Evolutionary conservation across 768 basidiomycete genomes (phyloP).

Genomic region (Mrakia blollopis): DNA sequence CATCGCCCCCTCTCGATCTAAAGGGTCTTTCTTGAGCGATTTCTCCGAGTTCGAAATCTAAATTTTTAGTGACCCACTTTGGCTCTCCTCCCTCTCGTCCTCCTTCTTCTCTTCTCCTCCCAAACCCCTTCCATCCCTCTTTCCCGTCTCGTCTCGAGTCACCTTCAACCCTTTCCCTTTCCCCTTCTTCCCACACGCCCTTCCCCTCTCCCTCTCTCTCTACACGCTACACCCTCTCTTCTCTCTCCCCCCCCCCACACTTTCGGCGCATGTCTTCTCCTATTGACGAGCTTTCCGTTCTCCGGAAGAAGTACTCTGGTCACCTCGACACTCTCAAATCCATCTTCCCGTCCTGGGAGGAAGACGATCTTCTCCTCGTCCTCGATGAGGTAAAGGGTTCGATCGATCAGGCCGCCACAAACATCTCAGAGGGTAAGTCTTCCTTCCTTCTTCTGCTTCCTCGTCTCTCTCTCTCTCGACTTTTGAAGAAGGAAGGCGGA

Average conservation of each 20-base stretch:
- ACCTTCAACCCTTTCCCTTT: neutral
- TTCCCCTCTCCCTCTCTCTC: neutral
- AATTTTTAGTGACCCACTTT: neutral
- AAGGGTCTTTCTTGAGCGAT: no score
- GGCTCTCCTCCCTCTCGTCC: neutral
- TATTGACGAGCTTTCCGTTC: neutral
- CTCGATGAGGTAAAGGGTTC: conserved; percentile 44
- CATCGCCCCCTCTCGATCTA: no score
- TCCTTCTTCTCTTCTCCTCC: neutral
- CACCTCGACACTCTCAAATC: conserved; percentile 41
- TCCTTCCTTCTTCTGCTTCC: no score
- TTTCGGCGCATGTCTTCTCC: conserved; percentile 3
- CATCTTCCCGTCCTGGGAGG: conserved; percentile 46
- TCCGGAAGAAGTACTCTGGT: conserved; percentile 38
- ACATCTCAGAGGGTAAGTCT: conserved; percentile 44
- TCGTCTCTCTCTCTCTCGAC: neutral
- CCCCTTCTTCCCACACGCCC: neutral
- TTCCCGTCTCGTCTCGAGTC: neutral
- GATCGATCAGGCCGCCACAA: conserved; percentile 43
- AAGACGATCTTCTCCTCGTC: conserved; percentile 42
- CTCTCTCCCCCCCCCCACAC: neutral
- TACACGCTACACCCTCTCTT: neutral
- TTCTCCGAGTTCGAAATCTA: no score
- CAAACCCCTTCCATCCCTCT: neutral
- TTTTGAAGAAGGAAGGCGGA: neutral